A percentile compares a stretch with the other conserved stretches of the same genome.
Evolutionary conservation across 306 rosid genomes (phyloP).

Genomic region (Trifolium fragiferum): DNA sequence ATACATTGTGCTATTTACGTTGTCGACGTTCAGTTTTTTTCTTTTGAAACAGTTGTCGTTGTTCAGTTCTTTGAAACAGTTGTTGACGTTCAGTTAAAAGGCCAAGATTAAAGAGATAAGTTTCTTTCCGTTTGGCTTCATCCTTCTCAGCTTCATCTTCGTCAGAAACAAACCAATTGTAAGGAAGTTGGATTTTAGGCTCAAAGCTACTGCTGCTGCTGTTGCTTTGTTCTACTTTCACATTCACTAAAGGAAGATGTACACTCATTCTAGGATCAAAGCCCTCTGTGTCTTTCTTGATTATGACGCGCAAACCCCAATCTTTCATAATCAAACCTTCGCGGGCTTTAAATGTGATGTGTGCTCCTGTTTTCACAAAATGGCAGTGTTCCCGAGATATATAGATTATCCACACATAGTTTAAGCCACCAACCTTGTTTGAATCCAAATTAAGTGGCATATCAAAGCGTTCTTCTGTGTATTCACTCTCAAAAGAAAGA

Average conservation of each 20-base stretch:
- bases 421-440: not conserved
- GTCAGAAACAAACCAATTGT: conserved; percentile 7
- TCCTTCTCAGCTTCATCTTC: not conserved
- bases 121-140: conserved; percentile 1
- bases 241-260: too few species aligned
- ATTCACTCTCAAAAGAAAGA: conserved; percentile 29
- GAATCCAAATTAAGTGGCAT: not conserved
- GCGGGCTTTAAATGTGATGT: conserved; percentile 18
- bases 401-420: conserved; percentile 6
- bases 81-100: not conserved
- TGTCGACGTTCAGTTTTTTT: too few species aligned
- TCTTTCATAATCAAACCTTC: too few species aligned
- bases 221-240: too few species aligned
- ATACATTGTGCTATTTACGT: too few species aligned
- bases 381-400: conserved; percentile 22
- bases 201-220: not conserved
- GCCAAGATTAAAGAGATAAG: not conserved
- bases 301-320: too few species aligned
- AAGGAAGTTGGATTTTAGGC: conserved; percentile 22
- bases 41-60: too few species aligned
- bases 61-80: too few species aligned
- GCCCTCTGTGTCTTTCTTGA: too few species aligned
- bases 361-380: not conserved
- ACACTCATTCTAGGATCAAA: too few species aligned
- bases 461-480: not conserved